Conservation (phyloP, 208 protist species). For the Leishmania braziliensis region DNA sequence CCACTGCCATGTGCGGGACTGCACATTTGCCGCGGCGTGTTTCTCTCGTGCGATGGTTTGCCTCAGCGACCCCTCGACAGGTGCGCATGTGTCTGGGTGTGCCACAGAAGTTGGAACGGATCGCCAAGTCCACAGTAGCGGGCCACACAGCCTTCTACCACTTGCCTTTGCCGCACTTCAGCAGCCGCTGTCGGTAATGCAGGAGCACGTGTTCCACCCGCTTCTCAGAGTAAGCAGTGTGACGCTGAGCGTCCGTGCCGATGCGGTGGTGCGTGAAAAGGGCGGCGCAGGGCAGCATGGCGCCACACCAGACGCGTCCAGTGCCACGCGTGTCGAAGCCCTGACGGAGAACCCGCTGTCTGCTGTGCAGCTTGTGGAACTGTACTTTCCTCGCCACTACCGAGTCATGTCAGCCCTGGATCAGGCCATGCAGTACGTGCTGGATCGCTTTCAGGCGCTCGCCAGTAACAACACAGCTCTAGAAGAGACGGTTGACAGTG, state of each 20-base stretch:
- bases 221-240: conserved; percentile 29
- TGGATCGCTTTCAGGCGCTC: conserved; percentile 9
- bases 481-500: neutral
- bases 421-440: conserved; percentile 27
- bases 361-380: conserved; percentile 17
- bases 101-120: neutral
- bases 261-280: conserved; percentile 44
- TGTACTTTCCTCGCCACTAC: conserved; percentile 53
- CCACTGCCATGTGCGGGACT: conserved; percentile 9
- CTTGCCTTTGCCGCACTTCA: conserved; percentile 31
- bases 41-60: neutral
- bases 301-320: neutral
- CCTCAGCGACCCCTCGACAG: neutral
- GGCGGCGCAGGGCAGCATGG: conserved; percentile 6
- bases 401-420: conserved; percentile 38
- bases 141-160: neutral
- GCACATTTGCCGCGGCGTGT: conserved; percentile 4
- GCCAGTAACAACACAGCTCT: neutral
- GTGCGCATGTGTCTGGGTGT: neutral
- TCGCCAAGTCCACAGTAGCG: neutral
- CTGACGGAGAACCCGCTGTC: neutral
- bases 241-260: conserved; percentile 25
- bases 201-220: conserved; percentile 27
- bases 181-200: conserved; percentile 41
- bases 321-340: conserved; percentile 10